These are phyloP conservation scores for Lepraria neglecta DNA, from an alignment of 495 filamentous ascomycete genomes.

Conservation along the genomic window DNA sequence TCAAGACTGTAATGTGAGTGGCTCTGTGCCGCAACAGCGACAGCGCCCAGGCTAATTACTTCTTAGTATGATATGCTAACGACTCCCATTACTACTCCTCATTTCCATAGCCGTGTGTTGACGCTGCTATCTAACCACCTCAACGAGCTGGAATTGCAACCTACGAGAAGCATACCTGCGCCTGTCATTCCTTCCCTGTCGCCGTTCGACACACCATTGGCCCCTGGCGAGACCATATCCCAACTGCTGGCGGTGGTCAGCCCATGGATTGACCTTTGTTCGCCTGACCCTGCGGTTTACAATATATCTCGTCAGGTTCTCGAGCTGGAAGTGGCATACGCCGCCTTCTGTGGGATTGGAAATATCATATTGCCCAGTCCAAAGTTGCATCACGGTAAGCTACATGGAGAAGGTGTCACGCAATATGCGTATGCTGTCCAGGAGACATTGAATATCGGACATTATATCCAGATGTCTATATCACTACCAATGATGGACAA, in stretches of 20 bases:
- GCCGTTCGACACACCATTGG: constrained; percentile 65
- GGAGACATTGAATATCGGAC: constrained; percentile 64
- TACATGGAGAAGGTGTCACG: constrained; percentile 44
- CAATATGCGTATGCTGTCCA: constrained; percentile 83
- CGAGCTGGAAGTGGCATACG: constrained; percentile 85
- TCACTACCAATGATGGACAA: constrained; percentile 70
- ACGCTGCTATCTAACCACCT: constrained; percentile 55
- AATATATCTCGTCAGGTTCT: constrained; percentile 83
- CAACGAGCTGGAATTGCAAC: constrained; percentile 35
- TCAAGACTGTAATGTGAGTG: constrained; percentile 50
- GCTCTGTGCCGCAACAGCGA: constrained; percentile 11
- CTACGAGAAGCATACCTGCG: constrained; percentile 37
- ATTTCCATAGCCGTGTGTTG: constrained; percentile 73
- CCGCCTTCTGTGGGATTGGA: constrained; percentile 83
- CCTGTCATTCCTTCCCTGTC: constrained; percentile 64
- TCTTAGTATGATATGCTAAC: constrained; percentile 88
- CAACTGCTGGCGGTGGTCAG: constrained; percentile 68
- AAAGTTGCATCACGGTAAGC: constrained; percentile 42
- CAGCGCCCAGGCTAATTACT: constrained; percentile 8
- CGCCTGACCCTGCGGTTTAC: constrained; percentile 70
- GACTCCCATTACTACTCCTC: constrained; percentile 73
- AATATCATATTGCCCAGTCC: constrained; percentile 80
- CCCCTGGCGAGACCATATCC: constrained; percentile 62
- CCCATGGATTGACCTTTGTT: constrained; percentile 86
- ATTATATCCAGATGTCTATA: constrained; percentile 72